phyloP scores from a whole-genome alignment of 2,329 filamentous ascomycete genomes.

The Tolypocladium ovalisporum region DNA sequence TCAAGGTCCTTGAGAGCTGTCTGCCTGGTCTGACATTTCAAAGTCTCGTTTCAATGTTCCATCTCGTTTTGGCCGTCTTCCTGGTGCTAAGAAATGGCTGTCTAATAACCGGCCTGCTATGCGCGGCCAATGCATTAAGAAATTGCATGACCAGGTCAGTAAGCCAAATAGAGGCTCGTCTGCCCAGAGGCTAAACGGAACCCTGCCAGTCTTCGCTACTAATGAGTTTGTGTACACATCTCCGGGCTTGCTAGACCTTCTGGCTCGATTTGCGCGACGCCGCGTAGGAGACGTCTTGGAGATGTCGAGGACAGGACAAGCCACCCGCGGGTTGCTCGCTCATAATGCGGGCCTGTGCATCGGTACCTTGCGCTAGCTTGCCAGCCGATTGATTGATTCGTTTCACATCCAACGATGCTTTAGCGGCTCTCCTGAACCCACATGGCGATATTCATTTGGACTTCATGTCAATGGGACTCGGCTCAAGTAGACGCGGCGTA shows the following conservation, averaged over 20 bases:
- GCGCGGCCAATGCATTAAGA: no score
- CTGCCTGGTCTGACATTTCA: no score
- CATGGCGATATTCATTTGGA: background rate
- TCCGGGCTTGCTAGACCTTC: background rate
- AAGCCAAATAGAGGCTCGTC: no score
- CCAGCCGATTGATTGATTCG: background rate
- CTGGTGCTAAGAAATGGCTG: conserved; percentile 18
- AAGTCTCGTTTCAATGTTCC: no score
- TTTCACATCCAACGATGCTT: background rate
- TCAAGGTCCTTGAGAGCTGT: no score
- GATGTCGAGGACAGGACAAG: background rate
- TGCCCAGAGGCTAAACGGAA: no score
- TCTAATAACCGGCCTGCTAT: no score
- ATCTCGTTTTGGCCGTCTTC: conserved; percentile 6
- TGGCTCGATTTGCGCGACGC: background rate
- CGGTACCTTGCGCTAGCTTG: background rate
- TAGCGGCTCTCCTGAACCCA: background rate
- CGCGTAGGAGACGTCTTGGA: background rate
- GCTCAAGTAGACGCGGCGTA: no score
- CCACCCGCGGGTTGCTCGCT: background rate
- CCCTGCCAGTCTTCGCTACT: no score
- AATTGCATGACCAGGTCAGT: no score
- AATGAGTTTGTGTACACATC: no score
- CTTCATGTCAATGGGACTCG: no score
- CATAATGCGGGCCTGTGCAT: background rate